phyloP scores from a whole-genome alignment of 1,139 yeast species.

The Candida tropicalis region DNA sequence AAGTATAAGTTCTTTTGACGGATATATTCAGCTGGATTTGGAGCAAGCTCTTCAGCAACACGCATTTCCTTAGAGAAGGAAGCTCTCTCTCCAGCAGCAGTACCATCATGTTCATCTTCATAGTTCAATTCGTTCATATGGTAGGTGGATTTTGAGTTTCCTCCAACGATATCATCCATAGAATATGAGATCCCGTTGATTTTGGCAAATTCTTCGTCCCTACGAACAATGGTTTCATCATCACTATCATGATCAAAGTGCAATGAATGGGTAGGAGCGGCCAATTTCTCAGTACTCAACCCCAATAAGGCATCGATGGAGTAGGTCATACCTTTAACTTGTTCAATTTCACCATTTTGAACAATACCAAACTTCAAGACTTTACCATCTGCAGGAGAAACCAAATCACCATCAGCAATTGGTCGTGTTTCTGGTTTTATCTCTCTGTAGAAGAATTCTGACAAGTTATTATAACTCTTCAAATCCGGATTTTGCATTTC shows the following conservation, averaged over 20 bases:
- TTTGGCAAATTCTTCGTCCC: constrained; percentile 78
- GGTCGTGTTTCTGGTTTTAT: constrained; percentile 83
- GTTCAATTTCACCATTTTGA: constrained; percentile 86
- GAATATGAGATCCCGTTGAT: constrained; percentile 76
- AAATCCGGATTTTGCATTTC: constrained; percentile 89
- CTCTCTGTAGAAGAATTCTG: constrained; percentile 89
- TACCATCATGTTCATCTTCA: constrained; percentile 62
- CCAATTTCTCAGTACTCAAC: constrained; percentile 45
- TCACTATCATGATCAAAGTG: constrained; percentile 48
- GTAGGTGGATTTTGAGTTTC: constrained; percentile 27
- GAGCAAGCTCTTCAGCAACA: constrained; percentile 44
- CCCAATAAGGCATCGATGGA: constrained; percentile 90
- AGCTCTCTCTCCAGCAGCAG: constrained; percentile 35
- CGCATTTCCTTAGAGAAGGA: constrained; percentile 43
- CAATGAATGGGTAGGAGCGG: constrained; percentile 63
- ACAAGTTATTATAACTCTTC: constrained; percentile 70
- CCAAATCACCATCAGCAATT: constrained; percentile 66
- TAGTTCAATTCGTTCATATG: constrained; percentile 51
- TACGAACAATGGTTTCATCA: constrained; percentile 45
- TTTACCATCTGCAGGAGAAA: constrained; percentile 93
- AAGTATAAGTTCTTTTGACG: constrained; percentile 69
- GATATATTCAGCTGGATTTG: constrained; percentile 35
- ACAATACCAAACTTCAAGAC: constrained; percentile 85
- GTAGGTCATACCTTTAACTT: constrained; percentile 95
- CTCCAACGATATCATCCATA: constrained; percentile 68